Base-by-base conservation (phyloP, 1,284 basidiomycete genomes). In the Ceratobasidium sp. region DNA sequence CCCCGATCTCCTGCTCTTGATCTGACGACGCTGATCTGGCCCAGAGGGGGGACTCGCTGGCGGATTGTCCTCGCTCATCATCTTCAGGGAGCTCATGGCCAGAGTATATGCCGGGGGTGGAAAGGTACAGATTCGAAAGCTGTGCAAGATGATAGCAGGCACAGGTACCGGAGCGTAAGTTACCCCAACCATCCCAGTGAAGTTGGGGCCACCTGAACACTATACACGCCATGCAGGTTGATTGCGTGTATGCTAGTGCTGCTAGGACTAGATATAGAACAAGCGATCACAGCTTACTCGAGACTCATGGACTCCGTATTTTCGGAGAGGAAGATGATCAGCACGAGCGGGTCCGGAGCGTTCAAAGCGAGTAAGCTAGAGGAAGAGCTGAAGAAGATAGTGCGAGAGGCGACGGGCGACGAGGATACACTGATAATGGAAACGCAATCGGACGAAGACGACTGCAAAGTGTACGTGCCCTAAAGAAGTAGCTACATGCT, bases 161-260 rank as follows among this genome's bases (percentile, higher is more conserved):
- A 33, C 33, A 33, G 33, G 33, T 33, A 33, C 33, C 33, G 33
- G 33, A 33, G 33, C 33, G 33, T 33, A 33, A 33, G 33, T 33
- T 33, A 4, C 4, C 4, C 1, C 33, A 33, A 33, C 33, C 4
- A 33, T 2, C 33, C 33, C 33, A 4, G 33, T 33, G 33, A 4
- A 33, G 33, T 33, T 2, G 33, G 33, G 4, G 33, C 1, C 4
- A 33, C 33, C 33, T 33, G 33, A 33, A 33, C 33, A 33, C 33
- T 1, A 33, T 33, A 1, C 33, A 2, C 33, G 20, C 7, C 23
- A 20, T 13, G 1, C 23, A 84, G 83, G 0, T 81, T 86, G 6
- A 81, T 85, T 56, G 82, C 85, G 15, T 77, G 85, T 61, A 61
- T 61, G 60, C 9, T 61, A 9, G 60, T 23, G 33, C 26, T 23